Evolutionary conservation across 768 basidiomycete species (phyloP).

Genomic region (Pleurotus pulmonarius): DNA sequence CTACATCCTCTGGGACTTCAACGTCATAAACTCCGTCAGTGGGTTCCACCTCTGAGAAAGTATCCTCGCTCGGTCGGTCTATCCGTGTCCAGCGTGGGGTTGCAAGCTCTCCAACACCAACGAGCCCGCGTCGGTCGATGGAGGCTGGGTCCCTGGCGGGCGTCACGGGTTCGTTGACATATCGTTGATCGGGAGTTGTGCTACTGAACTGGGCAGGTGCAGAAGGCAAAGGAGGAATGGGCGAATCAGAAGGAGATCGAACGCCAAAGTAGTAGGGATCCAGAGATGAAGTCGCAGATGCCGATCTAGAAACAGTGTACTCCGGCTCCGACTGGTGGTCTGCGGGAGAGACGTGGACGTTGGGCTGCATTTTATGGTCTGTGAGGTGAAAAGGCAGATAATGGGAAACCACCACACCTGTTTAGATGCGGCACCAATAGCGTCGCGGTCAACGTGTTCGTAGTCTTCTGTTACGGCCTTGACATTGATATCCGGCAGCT

Average conservation of each 20-base stretch:
- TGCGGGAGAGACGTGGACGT: slow-evolving; percentile 42
- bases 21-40: slow-evolving; percentile 40
- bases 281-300: slow-evolving; percentile 74
- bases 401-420: slow-evolving; percentile 28
- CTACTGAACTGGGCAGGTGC: slow-evolving; percentile 31
- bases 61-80: slow-evolving; percentile 36
- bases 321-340: slow-evolving; percentile 43
- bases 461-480: slow-evolving; percentile 35
- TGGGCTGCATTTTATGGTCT: slow-evolving; percentile 31
- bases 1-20: slow-evolving; percentile 30
- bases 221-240: slow-evolving; percentile 49
- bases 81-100: slow-evolving; percentile 90
- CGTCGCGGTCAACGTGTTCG: slow-evolving; percentile 25
- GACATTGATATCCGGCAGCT: slow-evolving; percentile 35
- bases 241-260: slow-evolving; percentile 66
- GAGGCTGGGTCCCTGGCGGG: slow-evolving; percentile 72
- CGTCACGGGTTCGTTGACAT: slow-evolving; percentile 53
- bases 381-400: slow-evolving; percentile 17
- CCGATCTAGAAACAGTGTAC: slow-evolving; percentile 54
- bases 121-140: slow-evolving; percentile 83
- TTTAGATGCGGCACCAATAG: slow-evolving; percentile 16
- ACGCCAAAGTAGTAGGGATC: slow-evolving; percentile 88
- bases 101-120: slow-evolving; percentile 93
- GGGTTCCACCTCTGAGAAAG: slow-evolving; percentile 18
- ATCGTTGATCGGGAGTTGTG: slow-evolving; percentile 59